phyloP scores from a whole-genome alignment of 2,329 filamentous ascomycete species.

The Cladorrhinum sp. region DNA sequence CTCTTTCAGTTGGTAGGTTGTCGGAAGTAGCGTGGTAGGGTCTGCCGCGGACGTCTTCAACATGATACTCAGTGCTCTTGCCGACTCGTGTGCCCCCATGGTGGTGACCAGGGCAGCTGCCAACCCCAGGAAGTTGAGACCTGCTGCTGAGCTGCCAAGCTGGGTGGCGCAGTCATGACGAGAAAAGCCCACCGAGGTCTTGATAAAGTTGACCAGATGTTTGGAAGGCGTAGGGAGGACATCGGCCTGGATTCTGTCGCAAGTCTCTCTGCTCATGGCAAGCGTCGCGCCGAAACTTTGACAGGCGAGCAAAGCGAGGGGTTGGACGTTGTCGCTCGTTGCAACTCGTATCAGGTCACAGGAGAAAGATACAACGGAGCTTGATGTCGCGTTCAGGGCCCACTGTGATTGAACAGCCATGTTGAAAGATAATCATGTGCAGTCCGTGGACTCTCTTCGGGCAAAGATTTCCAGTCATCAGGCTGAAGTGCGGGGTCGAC shows the following conservation, averaged over 20 bases:
- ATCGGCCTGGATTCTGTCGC: background rate
- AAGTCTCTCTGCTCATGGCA: background rate
- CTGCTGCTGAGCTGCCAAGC: background rate
- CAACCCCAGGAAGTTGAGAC: background rate
- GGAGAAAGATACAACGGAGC: background rate
- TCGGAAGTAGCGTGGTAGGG: background rate
- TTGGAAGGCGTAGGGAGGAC: background rate
- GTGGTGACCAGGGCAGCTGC: background rate
- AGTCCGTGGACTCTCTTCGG: too few relatives aligned
- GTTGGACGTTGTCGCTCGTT: background rate
- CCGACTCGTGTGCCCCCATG: background rate
- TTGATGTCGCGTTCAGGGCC: background rate
- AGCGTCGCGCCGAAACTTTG: background rate
- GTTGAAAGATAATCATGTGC: background rate
- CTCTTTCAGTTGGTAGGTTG: background rate
- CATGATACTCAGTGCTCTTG: background rate
- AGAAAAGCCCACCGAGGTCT: background rate
- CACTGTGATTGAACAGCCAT: background rate
- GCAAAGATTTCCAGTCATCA: too few relatives aligned
- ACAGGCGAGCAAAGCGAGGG: background rate
- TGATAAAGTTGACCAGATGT: background rate
- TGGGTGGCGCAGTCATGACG: background rate
- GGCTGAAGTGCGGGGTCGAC: too few relatives aligned
- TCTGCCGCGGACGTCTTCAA: background rate
- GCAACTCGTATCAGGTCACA: background rate